A percentile compares a stretch with the other conserved stretches of the same genome.
These are phyloP conservation scores for Fusarium musae DNA, from an alignment of 2,329 filamentous ascomycete species.

Conservation along the genomic window DNA sequence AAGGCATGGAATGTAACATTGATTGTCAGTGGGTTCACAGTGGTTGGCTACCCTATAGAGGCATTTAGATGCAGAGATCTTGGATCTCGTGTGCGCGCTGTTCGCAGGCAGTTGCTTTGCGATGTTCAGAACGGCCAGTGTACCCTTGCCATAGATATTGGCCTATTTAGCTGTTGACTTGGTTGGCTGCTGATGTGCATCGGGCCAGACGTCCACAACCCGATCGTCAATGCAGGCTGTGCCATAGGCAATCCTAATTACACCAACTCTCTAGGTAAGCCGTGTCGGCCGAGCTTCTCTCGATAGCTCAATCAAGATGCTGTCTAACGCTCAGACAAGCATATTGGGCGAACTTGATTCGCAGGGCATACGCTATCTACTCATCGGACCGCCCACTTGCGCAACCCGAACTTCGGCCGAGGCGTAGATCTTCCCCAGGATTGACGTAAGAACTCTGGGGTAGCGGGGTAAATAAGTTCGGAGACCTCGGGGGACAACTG, in stretches of 20 bases:
- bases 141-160: neutral
- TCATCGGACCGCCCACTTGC: neutral
- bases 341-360: no score
- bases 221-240: accelerated
- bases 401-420: neutral
- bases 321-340: no score
- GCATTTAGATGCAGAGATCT: accelerated
- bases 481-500: neutral
- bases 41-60: neutral
- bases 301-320: neutral
- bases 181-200: accelerated
- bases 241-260: accelerated
- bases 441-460: neutral
- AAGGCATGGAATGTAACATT: no score
- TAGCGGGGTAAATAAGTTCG: neutral
- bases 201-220: neutral
- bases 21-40: neutral
- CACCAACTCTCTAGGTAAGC: accelerated
- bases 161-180: accelerated
- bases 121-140: no score
- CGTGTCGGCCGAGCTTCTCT: neutral
- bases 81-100: neutral
- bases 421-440: neutral
- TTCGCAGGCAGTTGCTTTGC: no score
- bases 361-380: no score